These are phyloP conservation scores for Cicer yamashitae DNA, from an alignment of 306 rosid genomes.

Conservation along the genomic window DNA sequence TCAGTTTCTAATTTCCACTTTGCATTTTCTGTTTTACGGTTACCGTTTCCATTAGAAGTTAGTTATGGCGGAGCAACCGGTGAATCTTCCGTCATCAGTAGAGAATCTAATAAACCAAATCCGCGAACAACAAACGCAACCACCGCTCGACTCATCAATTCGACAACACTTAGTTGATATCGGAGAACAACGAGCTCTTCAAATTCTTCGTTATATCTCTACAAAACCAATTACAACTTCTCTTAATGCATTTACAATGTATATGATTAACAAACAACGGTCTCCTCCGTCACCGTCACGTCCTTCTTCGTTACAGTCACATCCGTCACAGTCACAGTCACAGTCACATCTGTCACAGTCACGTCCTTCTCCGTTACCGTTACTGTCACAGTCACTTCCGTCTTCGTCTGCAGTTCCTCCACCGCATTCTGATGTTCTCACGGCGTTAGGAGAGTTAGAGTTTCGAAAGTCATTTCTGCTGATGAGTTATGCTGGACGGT, in stretches of 20 bases:
- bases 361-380: not conserved
- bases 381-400: not conserved
- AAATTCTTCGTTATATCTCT: not conserved
- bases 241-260: not conserved
- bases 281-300: not conserved
- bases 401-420: not conserved
- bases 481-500: conserved; percentile 69
- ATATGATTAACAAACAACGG: not conserved
- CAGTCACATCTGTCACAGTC: not conserved
- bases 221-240: too few relatives aligned
- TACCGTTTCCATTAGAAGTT: not conserved
- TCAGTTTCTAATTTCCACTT: not conserved
- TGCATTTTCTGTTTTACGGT: not conserved
- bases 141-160: not conserved
- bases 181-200: not conserved
- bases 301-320: not conserved
- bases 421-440: not conserved
- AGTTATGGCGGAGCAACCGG: not conserved
- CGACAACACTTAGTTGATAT: not conserved
- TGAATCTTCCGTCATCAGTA: not conserved
- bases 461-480: conserved; percentile 72
- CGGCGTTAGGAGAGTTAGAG: conserved; percentile 76
- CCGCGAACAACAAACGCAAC: not conserved
- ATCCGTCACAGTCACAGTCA: too few relatives aligned
- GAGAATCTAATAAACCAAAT: not conserved